Conservation (phyloP, 768 basidiomycete species). For the Amanita inopinata region DNA sequence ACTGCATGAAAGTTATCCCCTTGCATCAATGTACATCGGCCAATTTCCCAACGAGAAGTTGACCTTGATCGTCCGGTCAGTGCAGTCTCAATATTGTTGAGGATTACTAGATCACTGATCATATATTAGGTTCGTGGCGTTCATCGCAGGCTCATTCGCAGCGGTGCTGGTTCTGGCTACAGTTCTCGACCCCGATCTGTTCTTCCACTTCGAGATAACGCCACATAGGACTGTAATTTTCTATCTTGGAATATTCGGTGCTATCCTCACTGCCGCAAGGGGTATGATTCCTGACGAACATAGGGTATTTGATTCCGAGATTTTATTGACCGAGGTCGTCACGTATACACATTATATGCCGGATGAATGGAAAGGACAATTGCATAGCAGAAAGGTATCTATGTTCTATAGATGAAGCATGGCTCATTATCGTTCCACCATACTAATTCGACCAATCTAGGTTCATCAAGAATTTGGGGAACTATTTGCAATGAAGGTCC, state of each 20-base stretch:
- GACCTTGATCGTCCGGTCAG: slow-evolving; percentile 81
- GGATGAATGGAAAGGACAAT: slow-evolving; percentile 76
- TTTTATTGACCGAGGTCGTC: slow-evolving; percentile 87
- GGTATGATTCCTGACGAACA: slow-evolving; percentile 97
- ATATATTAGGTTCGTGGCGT: slow-evolving; percentile 75
- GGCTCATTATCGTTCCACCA: too few species aligned
- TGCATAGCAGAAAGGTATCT: slow-evolving; percentile 85
- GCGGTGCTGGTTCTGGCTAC: slow-evolving; percentile 91
- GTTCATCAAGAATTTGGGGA: slow-evolving; percentile 88
- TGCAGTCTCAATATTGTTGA: slow-evolving; percentile 1
- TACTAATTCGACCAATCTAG: too few species aligned
- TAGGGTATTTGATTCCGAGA: slow-evolving; percentile 86
- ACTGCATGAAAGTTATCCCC: slow-evolving; percentile 80
- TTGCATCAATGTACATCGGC: slow-evolving; percentile 91
- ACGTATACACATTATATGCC: slow-evolving; percentile 96
- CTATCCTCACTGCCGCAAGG: slow-evolving; percentile 78
- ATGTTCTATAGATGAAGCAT: too few species aligned
- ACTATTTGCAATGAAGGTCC: slow-evolving; percentile 88
- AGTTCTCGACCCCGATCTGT: slow-evolving; percentile 86
- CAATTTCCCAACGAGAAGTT: slow-evolving; percentile 97
- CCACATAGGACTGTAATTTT: slow-evolving; percentile 89
- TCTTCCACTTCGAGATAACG: slow-evolving; percentile 92
- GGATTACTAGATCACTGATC: background rate
- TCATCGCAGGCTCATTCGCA: slow-evolving; percentile 92
- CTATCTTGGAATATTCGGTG: slow-evolving; percentile 84